Base-by-base conservation (phyloP, 1,284 basidiomycete species). In the Cryptococcus sp. region DNA sequence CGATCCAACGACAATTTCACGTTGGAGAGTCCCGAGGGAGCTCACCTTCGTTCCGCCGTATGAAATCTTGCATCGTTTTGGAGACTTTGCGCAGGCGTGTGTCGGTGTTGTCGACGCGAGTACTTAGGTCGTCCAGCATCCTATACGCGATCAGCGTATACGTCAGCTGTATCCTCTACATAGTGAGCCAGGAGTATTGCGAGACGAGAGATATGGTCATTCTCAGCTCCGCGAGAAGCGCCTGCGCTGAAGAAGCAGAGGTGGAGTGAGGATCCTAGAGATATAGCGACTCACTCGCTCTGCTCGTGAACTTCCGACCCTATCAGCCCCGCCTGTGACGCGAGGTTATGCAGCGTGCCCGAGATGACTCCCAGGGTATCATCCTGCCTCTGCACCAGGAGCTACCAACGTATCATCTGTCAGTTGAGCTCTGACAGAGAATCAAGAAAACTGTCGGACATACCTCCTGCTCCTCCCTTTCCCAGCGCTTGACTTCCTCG, bases 271-370 rank as follows among this genome's bases (percentile, higher is more conserved):
- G 47, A 23, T 20, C n/a, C n/a, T n/a, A n/a, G n/a, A n/a, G 17
- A 17, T 22, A 20, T 13, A 48, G 5, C 15, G 1, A 78, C 87
- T 59, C 65, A 93, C 93, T 91, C 90, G 66, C 87, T 89, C 67
- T 95, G 93, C 74, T 93, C 91, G 5, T 76, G 81, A 47, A 95
- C 90, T 74, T 96, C 93, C 53, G 85, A 86, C 0, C 93, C 93
- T 84, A 96, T 95, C 45, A 95, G 80, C 5, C 88, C 89, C 0
- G 93, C 93, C 78, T 96, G 93, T 64, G 90, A 87, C 0, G 88
- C 86, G 15, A 96, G 80, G 1, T 87, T 91, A 55, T 75, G 85
- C 45, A 96, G 76, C 0, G 93, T 92, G 0, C 91, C 91, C 0
- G 88, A 85, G 68, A 96, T 93, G 0, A 88, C 85, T 47, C 88